Conservation (phyloP, 2,329 filamentous ascomycete genomes). For the Achaetomium macrosporum region DNA sequence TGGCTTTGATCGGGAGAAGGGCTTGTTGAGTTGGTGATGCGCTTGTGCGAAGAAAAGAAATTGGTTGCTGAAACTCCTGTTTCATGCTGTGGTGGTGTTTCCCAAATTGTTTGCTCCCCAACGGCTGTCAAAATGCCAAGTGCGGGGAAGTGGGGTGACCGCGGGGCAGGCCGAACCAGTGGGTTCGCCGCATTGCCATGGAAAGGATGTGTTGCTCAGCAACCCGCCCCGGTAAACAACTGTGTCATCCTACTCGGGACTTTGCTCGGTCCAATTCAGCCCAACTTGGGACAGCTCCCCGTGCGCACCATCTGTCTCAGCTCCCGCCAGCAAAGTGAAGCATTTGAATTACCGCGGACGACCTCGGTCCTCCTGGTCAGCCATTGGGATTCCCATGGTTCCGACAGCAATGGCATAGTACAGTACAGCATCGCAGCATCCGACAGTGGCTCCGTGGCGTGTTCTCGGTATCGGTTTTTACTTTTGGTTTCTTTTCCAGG, state of each 20-base stretch:
- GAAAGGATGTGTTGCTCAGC: conserved; percentile 9
- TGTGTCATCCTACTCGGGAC: not conserved
- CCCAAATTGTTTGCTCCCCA: conserved; percentile 1
- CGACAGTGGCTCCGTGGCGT: not conserved
- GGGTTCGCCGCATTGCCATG: not conserved
- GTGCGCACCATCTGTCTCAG: not conserved
- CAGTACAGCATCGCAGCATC: conserved; percentile 7
- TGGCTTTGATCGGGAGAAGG: conserved; percentile 79
- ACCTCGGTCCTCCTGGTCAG: conserved; percentile 1
- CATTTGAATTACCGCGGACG: not conserved
- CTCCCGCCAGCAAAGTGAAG: not conserved
- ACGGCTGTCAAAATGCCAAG: not conserved
- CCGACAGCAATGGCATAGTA: conserved; percentile 20
- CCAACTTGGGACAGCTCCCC: conserved; percentile 11
- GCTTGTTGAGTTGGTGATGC: conserved; percentile 76
- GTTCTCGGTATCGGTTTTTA: not conserved
- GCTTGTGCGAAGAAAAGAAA: not conserved
- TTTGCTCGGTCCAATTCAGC: conserved; percentile 6
- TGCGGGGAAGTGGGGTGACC: conserved; percentile 7
- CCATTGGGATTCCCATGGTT: conserved; percentile 10
- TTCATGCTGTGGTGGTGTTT: not conserved
- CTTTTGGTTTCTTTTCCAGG: not conserved
- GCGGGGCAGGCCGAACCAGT: not conserved
- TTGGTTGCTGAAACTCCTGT: not conserved
- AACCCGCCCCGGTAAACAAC: conserved; percentile 23